Evolutionary conservation across 805 yeast genomes (phyloP), one percentile per base, ranked within the genome.

Genomic region (Deakozyma indianensis): DNA sequence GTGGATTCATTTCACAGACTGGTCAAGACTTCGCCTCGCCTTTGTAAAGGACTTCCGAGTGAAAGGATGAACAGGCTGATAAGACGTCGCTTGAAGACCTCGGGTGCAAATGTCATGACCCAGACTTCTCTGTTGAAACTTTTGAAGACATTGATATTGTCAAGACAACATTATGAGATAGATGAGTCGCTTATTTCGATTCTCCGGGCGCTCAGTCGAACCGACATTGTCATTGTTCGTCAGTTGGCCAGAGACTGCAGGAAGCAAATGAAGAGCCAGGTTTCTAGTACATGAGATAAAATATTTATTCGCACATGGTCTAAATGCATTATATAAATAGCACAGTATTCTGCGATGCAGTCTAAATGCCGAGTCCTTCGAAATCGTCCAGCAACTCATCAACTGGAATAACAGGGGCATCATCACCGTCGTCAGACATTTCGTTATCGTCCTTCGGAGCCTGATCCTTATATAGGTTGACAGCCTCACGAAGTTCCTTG

Each of bases 371-470:
- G 5, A 88, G 81, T 48, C 83, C 96, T 55, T 87, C 96, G 56
- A 92, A 71, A 61, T 92, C 98, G 56, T 92, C 97, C 65, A 92
- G 71, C 55, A 92, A 72, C 66, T 92, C 97, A 58, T 88, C 95
- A 47, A 92, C 77, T 49, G 80, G 86, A 54, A 92, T 83, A 53
- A 75, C 81, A 43, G 97, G 96, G 27, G 86, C 92, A 56, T 82
- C 92, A 47, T 81, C 92, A 23, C 75, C 84, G 23, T 70, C 75
- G 42, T 69, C 74, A 5, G 60, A 77, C 59, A 65, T 72, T 20
- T 65, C 76, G 22, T 58, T 64, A 9, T 58, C 65, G 23, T 50
- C 50, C 3, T 45, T 46, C 18, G 35, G 40, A 32, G 45, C 44
- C 4, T 46, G 48, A 15, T 29, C 35, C 68, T 87, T 92, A 71